These are phyloP conservation scores for Wickerhamomyces bisporus DNA, from an alignment of 805 yeast genomes.

Conservation along the genomic window DNA sequence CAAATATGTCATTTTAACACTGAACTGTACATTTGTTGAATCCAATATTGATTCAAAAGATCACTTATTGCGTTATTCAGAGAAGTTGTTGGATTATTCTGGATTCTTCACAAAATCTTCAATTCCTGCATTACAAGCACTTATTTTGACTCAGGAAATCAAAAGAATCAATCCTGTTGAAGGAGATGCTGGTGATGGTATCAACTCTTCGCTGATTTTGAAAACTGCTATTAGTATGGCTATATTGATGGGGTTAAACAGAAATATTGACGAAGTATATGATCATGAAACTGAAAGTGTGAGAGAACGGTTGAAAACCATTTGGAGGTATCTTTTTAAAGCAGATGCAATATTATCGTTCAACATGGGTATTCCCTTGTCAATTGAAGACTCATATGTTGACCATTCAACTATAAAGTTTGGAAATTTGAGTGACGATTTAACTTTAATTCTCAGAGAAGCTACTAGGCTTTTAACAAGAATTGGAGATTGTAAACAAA, in stretches of 20 bases:
- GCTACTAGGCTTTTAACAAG: slow-evolving; percentile 7
- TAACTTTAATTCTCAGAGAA: slow-evolving; percentile 10
- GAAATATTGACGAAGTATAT: slow-evolving; percentile 17
- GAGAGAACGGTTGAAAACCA: slow-evolving; percentile 6
- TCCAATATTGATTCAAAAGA: slow-evolving; percentile 12
- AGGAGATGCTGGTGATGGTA: slow-evolving; percentile 19
- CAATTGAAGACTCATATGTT: slow-evolving; percentile 14
- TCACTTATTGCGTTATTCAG: slow-evolving; percentile 10
- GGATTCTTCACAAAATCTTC: slow-evolving; percentile 8
- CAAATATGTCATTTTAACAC: slow-evolving; percentile 7
- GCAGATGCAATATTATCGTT: slow-evolving; percentile 16
- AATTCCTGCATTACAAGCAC: slow-evolving; percentile 19
- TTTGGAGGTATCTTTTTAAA: slow-evolving; percentile 16
- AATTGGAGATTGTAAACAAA: slow-evolving; percentile 5
- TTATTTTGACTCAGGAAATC: slow-evolving; percentile 12
- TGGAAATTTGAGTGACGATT: slow-evolving; percentile 1
- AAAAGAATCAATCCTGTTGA: slow-evolving; percentile 16
- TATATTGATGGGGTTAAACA: slow-evolving; percentile 19
- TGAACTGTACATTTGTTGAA: slow-evolving; percentile 2
- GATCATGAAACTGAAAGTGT: slow-evolving; percentile 2
- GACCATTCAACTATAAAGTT: slow-evolving; percentile 1
- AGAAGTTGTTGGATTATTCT: slow-evolving; percentile 13
- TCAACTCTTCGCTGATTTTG: slow-evolving; percentile 10
- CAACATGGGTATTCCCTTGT: slow-evolving; percentile 18
- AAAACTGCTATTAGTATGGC: slow-evolving; percentile 21